Evolutionary conservation across 352 stramenopile genomes (phyloP).

Genomic region (Pythium aristosporum): DNA sequence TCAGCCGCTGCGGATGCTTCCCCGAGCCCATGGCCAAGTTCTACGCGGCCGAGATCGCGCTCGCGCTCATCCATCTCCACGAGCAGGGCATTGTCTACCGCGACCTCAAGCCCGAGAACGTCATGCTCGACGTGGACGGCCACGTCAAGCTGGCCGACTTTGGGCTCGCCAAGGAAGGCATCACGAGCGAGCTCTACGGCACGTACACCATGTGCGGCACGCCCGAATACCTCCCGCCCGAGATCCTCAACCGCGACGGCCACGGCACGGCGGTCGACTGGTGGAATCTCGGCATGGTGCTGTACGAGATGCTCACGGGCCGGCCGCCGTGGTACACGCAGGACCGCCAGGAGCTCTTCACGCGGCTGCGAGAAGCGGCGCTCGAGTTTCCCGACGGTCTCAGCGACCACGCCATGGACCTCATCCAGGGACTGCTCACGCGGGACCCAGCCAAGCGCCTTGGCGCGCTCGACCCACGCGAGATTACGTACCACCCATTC

Average conservation of each 20-base stretch:
- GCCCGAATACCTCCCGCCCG: constrained; percentile 91
- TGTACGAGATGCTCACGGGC: constrained; percentile 94
- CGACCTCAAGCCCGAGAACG: constrained; percentile 78
- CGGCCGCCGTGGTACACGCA: constrained; percentile 91
- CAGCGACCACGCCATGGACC: constrained; percentile 62
- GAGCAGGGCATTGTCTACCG: constrained; percentile 68
- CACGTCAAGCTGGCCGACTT: constrained; percentile 85
- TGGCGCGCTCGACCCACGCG: constrained; percentile 73
- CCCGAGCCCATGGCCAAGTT: constrained; percentile 83
- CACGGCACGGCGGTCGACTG: constrained; percentile 92
- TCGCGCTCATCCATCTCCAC: constrained; percentile 84
- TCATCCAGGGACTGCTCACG: constrained; percentile 87
- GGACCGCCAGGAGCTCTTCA: constrained; percentile 75
- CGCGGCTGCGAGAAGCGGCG: constrained; percentile 56
- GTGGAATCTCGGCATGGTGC: constrained; percentile 91
- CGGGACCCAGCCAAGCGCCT: constrained; percentile 92
- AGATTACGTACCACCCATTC: constrained; percentile 84
- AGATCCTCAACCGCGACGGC: constrained; percentile 88
- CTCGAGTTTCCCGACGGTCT: constrained; percentile 78
- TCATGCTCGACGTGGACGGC: constrained; percentile 67
- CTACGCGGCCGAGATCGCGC: constrained; percentile 82
- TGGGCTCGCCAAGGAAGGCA: constrained; percentile 79
- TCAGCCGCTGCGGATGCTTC: constrained; percentile 74
- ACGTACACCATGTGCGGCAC: constrained; percentile 90
- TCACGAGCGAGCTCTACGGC: constrained; percentile 65